phyloP scores from a whole-genome alignment of 2,329 filamentous ascomycete genomes.

The Colletotrichum tamarilloi region DNA sequence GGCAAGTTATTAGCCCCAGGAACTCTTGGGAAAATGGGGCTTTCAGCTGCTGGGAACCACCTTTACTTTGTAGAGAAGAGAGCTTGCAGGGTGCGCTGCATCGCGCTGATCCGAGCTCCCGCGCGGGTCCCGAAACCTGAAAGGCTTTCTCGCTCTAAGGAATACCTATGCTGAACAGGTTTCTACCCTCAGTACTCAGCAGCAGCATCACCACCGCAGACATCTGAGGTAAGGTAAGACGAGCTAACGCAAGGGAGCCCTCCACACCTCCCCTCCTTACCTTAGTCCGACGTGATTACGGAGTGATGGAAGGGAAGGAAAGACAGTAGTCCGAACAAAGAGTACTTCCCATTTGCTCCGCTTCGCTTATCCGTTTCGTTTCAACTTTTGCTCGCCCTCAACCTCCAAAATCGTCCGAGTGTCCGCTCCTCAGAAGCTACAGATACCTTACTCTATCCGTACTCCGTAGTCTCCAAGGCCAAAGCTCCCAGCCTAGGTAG shows the following conservation, averaged over 20 bases:
- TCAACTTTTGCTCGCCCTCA: not conserved
- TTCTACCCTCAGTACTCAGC: not conserved
- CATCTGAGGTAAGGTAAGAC: not conserved
- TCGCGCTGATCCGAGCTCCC: not conserved
- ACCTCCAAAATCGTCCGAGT: not conserved
- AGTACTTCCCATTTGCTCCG: not conserved
- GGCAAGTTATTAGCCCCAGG: not conserved
- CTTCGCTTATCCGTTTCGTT: not conserved
- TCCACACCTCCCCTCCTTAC: not conserved
- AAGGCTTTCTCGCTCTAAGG: not conserved
- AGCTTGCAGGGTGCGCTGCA: not conserved
- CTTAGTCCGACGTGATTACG: not conserved
- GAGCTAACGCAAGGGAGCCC: not conserved
- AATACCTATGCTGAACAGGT: too few species aligned
- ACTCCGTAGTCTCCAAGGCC: not conserved
- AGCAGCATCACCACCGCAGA: not conserved
- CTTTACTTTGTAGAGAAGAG: not conserved
- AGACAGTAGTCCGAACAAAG: not conserved
- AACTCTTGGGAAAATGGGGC: conserved; percentile 4
- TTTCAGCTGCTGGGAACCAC: not conserved
- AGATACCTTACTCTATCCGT: too few species aligned
- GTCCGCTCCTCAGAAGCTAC: not conserved
- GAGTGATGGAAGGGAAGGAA: not conserved
- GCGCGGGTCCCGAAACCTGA: not conserved
- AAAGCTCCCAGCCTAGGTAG: not conserved